phyloP scores from a whole-genome alignment of 352 stramenopile species.

The Phytophthora idaei region DNA sequence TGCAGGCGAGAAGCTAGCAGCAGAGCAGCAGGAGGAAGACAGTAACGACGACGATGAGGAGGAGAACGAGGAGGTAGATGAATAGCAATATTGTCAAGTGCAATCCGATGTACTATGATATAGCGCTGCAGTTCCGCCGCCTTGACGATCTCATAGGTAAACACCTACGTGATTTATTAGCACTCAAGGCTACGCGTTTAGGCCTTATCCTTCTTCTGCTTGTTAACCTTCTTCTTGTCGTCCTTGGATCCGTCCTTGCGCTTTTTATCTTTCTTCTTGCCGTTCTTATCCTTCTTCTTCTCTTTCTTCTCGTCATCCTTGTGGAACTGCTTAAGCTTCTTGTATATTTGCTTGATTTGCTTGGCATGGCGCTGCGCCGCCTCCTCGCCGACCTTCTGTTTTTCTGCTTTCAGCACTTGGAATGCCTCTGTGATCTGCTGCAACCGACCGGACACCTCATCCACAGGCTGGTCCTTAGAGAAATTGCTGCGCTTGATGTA shows the following conservation, averaged over 20 bases:
- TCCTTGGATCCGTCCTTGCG: constrained; percentile 71
- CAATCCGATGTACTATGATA: constrained; percentile 35
- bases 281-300: constrained; percentile 68
- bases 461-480: constrained; percentile 54
- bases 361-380: constrained; percentile 51
- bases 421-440: constrained; percentile 46
- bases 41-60: constrained; percentile 65
- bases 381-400: constrained; percentile 43
- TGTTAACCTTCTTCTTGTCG: constrained; percentile 58
- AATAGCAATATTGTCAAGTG: constrained; percentile 23
- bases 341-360: constrained; percentile 85
- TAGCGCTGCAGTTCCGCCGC: constrained; percentile 12
- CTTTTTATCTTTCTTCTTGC: constrained; percentile 78
- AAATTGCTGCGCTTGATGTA: constrained; percentile 81
- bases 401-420: constrained; percentile 39
- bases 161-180: constrained; percentile 2
- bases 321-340: constrained; percentile 88
- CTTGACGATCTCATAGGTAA: neutral
- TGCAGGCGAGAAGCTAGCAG: constrained; percentile 82
- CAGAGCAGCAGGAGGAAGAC: constrained; percentile 66
- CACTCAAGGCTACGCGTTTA: constrained; percentile 11
- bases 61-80: constrained; percentile 38
- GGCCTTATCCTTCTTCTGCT: constrained; percentile 56
- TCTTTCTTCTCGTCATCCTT: constrained; percentile 64
- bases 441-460: constrained; percentile 40